Conservation (phyloP, 2,329 filamentous ascomycete genomes). For the Diplodia mutila region DNA sequence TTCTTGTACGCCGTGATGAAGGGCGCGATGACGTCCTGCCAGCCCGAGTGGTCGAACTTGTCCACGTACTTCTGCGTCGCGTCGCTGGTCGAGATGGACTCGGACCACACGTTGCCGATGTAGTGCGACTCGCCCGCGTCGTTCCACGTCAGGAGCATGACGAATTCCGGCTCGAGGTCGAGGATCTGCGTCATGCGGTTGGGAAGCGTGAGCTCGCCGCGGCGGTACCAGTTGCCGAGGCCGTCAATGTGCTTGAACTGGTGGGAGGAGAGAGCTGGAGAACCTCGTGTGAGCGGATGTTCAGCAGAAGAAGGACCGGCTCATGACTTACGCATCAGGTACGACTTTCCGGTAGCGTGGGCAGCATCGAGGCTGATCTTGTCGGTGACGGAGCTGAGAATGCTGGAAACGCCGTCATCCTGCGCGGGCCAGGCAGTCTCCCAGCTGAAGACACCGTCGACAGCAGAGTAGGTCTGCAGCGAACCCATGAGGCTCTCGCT, state of each 20-base stretch:
- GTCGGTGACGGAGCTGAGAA: constrained; percentile 38
- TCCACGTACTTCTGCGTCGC: constrained; percentile 36
- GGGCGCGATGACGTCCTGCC: constrained; percentile 39
- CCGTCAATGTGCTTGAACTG: constrained; percentile 45
- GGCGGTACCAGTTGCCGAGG: constrained; percentile 42
- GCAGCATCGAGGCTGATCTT: constrained; percentile 36
- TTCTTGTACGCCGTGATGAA: constrained; percentile 46
- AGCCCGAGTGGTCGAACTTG: constrained; percentile 42
- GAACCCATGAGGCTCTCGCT: constrained; percentile 27
- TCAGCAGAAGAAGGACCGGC: constrained; percentile 7
- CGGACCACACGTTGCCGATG: constrained; percentile 46
- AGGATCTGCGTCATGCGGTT: constrained; percentile 37
- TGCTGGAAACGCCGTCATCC: constrained; percentile 28
- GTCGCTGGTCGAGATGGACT: constrained; percentile 33
- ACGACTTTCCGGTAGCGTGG: constrained; percentile 37
- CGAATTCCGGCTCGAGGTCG: constrained; percentile 41
- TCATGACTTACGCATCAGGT: constrained; percentile 40
- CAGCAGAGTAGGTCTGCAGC: constrained; percentile 32
- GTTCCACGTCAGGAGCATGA: constrained; percentile 49
- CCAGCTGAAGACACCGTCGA: constrained; percentile 46
- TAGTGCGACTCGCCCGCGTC: constrained; percentile 47
- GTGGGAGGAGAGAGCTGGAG: constrained; percentile 36
- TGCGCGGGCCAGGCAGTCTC: constrained; percentile 40
- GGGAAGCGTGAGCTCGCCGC: constrained; percentile 44
- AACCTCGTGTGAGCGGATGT: neutral